A percentile compares a stretch with the other conserved stretches of the same genome.
These are phyloP conservation scores for Penicillium sp. DNA, from an alignment of 2,329 filamentous ascomycete genomes.

Conservation along the genomic window DNA sequence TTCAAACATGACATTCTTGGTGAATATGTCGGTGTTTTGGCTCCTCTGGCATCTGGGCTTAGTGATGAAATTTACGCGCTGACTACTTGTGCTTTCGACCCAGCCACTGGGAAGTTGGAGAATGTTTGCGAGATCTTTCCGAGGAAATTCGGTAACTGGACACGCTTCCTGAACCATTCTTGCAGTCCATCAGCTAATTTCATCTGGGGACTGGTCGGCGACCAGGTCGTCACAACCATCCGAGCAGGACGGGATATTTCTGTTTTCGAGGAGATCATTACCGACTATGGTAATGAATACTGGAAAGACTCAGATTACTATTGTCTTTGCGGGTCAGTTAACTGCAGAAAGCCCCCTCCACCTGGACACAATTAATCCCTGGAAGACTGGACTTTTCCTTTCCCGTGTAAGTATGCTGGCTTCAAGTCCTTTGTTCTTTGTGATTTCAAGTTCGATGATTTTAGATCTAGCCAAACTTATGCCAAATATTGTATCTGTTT, in stretches of 20 bases:
- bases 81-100: background rate
- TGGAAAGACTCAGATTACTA: slow-evolving; percentile 14
- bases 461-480: too few relatives aligned
- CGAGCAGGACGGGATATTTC: slow-evolving; percentile 26
- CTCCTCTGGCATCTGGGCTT: background rate
- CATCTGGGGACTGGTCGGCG: slow-evolving; percentile 18
- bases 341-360: background rate
- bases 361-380: too few relatives aligned
- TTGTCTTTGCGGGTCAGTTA: background rate
- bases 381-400: too few relatives aligned
- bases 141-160: slow-evolving; percentile 34
- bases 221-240: slow-evolving; percentile 19
- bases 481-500: too few relatives aligned
- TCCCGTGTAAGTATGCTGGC: too few relatives aligned
- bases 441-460: too few relatives aligned
- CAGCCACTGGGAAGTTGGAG: too few relatives aligned
- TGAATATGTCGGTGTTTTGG: slow-evolving; percentile 26
- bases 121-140: background rate
- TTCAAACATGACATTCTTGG: slow-evolving; percentile 28
- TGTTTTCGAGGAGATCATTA: slow-evolving; percentile 35
- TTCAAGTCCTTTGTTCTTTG: too few relatives aligned
- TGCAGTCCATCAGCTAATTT: slow-evolving; percentile 31
- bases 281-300: slow-evolving; percentile 33
- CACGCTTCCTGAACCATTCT: slow-evolving; percentile 39
- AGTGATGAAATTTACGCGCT: background rate